Base-by-base conservation (phyloP, 495 filamentous ascomycete genomes). In the Penicillium simplicissimum region DNA sequence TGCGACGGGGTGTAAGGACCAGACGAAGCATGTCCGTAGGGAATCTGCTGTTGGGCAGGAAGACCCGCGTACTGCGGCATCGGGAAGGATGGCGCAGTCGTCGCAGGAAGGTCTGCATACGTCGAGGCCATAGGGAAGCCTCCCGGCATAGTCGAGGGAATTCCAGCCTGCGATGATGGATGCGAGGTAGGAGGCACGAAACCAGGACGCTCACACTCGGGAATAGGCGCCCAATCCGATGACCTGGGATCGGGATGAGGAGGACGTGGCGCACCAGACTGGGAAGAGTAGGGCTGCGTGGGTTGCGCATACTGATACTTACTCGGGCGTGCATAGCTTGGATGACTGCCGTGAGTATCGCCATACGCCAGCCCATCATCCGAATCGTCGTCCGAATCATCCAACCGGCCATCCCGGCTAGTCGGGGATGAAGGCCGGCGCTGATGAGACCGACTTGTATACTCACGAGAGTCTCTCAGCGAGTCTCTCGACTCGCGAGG, bases 241-340 rank as follows among this genome's bases (percentile, higher is more conserved):
- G 71, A 60, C 37, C 55, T 64, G 17, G 59, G 15, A 14, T 63
- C 53, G 0, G 69, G 52, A 6, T 69, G 60, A 14, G 62, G 36
- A 34, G 67, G 57, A 37, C 55, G 58, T 25, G 42, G 52, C 15
- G 62, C 60, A 17, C 63, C 62, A 3, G 72, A 64, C 38, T 75
- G 72, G 11, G 65, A 23, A 14, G 67, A 67, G 1, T 45, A 52
- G 51, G 61, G 64, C 8, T 81, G 75, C 55, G 68, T 59, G 0
- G 78, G 71, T 61, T 74, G 74, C 15, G 79, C 75, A 59, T 88
- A 85, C 51, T 81, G 76, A 64, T 76, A 86, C 42, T 70, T 74
- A 31, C 75, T 74, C 0, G 82, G 78, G 61, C 78, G 73, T 17
- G 77, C 76, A 71, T 88, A 87, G 49, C 76, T 77, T 2, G 79